Evolutionary conservation across 352 stramenopile genomes (phyloP).

Genomic region (Globisporangium sylvaticum): DNA sequence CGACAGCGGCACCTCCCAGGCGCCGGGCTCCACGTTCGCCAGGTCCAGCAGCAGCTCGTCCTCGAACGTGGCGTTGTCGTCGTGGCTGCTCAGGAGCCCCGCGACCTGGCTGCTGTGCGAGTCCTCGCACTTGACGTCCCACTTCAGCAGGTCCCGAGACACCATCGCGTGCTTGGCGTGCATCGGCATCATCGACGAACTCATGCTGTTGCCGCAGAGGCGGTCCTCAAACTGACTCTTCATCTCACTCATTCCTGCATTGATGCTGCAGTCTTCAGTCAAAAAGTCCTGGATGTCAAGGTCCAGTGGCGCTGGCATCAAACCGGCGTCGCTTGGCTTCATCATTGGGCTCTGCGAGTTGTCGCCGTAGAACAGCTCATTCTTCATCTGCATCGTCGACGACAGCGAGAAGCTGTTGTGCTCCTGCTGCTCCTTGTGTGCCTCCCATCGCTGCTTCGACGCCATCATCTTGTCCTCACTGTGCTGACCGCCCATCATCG

Average conservation of each 20-base stretch:
- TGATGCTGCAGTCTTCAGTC: slow-evolving; percentile 73
- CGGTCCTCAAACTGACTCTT: slow-evolving; percentile 40
- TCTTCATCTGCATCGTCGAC: slow-evolving; percentile 41
- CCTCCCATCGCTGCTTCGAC: slow-evolving; percentile 35
- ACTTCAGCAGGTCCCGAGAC: slow-evolving; percentile 68
- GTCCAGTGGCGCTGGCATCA: slow-evolving; percentile 35
- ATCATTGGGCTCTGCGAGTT: slow-evolving; percentile 18
- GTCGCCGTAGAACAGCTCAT: slow-evolving; percentile 39
- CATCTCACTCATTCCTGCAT: slow-evolving; percentile 31
- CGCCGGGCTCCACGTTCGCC: slow-evolving; percentile 65
- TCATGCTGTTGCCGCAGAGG: slow-evolving; percentile 20
- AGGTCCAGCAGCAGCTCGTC: slow-evolving; percentile 70
- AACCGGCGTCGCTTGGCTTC: slow-evolving; percentile 22
- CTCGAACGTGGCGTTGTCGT: slow-evolving; percentile 47
- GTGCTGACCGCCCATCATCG: slow-evolving; percentile 14
- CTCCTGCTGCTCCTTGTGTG: slow-evolving; percentile 34
- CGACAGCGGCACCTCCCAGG: slow-evolving; percentile 79
- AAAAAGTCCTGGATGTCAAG: slow-evolving; percentile 81
- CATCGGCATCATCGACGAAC: slow-evolving; percentile 19
- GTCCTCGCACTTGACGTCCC: slow-evolving; percentile 32
- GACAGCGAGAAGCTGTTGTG: slow-evolving; percentile 32
- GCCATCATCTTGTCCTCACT: slow-evolving; percentile 17
- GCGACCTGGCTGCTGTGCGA: slow-evolving; percentile 20
- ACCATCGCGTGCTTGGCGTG: slow-evolving; percentile 57
- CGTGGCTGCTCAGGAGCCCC: slow-evolving; percentile 21